phyloP scores from a whole-genome alignment of 2,329 filamentous ascomycete genomes.

The Diaporthe eres region DNA sequence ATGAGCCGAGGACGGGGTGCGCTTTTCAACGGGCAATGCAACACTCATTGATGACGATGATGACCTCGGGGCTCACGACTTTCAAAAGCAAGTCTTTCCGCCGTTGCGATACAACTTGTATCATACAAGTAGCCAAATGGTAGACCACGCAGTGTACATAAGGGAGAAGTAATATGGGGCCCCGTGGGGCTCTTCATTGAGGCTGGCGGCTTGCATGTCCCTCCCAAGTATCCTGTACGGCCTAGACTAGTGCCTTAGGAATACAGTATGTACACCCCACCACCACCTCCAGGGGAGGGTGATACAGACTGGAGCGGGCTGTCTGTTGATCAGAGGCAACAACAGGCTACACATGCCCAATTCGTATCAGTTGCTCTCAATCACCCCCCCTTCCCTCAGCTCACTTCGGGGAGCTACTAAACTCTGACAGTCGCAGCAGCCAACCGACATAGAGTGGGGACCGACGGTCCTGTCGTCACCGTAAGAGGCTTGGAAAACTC shows the following conservation, averaged over 20 bases:
- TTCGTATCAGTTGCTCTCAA: neutral
- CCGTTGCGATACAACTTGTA: neutral
- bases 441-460: neutral
- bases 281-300: slow-evolving; percentile 7
- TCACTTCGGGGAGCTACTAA: neutral
- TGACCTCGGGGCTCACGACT: neutral
- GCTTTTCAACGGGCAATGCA: neutral
- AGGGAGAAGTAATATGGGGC: neutral
- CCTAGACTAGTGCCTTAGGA: neutral
- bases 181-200: slow-evolving; percentile 10
- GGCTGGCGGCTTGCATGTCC: neutral
- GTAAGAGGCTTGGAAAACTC: neutral
- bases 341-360: slow-evolving; percentile 8
- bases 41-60: neutral
- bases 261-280: slow-evolving; percentile 29
- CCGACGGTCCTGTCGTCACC: neutral
- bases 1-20: neutral
- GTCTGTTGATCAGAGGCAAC: slow-evolving; percentile 15
- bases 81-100: neutral
- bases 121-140: neutral
- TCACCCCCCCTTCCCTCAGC: neutral
- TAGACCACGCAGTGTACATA: neutral
- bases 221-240: slow-evolving; percentile 5
- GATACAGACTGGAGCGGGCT: neutral
- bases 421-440: slow-evolving; percentile 21